These are phyloP conservation scores for Secale cereale DNA, from an alignment of 176 grass and related monocot species.

Conservation along the genomic window DNA sequence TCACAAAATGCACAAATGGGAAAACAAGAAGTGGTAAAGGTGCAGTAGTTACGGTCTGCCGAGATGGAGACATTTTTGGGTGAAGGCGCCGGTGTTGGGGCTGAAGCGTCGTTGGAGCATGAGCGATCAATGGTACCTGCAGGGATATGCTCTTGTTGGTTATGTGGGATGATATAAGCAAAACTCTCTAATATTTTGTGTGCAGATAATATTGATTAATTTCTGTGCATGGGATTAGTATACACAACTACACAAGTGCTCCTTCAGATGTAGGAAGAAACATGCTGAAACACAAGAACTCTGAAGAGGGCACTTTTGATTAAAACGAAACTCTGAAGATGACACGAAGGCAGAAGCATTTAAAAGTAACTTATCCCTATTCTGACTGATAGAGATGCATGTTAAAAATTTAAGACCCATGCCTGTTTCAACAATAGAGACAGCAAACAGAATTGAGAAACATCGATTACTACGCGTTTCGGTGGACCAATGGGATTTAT, in stretches of 20 bases:
- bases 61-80: conserved; percentile 50
- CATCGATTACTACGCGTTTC: background rate
- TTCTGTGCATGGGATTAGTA: background rate
- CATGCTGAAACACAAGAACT: background rate
- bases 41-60: conserved; percentile 46
- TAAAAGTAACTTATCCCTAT: background rate
- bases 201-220: background rate
- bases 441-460: background rate
- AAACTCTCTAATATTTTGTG: background rate
- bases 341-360: background rate
- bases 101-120: conserved; percentile 40
- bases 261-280: background rate
- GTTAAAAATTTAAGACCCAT: background rate
- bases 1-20: background rate
- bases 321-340: conserved; percentile 25
- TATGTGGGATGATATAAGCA: background rate
- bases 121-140: conserved; percentile 66
- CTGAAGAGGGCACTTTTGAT: conserved; percentile 5
- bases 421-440: conserved; percentile 8
- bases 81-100: conserved; percentile 21
- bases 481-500: background rate
- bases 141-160: conserved; percentile 17
- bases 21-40: background rate
- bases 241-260: background rate
- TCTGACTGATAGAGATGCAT: conserved; percentile 9